A percentile compares a stretch with the other conserved stretches of the same genome.
Evolutionary conservation across 1,284 basidiomycete species (phyloP).

Genomic region (Cryptococcus maquisensis): DNA sequence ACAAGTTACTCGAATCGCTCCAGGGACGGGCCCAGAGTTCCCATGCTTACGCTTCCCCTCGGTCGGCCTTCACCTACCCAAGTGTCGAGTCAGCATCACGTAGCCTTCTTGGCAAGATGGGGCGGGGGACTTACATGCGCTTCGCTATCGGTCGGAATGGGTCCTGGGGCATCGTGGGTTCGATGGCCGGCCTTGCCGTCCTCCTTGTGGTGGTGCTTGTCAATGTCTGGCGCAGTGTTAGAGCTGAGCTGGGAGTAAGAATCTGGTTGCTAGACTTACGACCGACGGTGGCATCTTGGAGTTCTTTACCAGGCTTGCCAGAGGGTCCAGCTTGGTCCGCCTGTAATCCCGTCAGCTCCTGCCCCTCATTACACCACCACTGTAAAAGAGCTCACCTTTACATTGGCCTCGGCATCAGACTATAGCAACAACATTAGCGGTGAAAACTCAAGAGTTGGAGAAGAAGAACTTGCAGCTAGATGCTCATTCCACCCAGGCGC

Average conservation of each 20-base stretch:
- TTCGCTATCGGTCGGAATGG: slow-evolving; percentile 20
- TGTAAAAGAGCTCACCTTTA: slow-evolving; percentile 28
- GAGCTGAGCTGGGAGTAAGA: not conserved
- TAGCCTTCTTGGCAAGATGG: not conserved
- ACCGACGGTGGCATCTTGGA: slow-evolving; percentile 37
- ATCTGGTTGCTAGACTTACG: too few species aligned
- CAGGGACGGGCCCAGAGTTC: slow-evolving; percentile 6
- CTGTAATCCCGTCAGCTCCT: slow-evolving; percentile 10
- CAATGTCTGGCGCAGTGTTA: slow-evolving; percentile 19
- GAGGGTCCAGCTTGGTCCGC: slow-evolving; percentile 31
- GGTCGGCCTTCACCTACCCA: slow-evolving; percentile 24
- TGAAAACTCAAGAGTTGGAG: not conserved
- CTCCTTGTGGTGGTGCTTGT: slow-evolving; percentile 29
- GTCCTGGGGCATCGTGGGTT: not conserved
- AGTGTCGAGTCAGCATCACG: not conserved
- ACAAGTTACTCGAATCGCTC: slow-evolving; percentile 26
- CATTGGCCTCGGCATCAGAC: slow-evolving; percentile 40
- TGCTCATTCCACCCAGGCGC: slow-evolving; percentile 47
- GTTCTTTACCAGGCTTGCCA: slow-evolving; percentile 30
- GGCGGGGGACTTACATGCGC: slow-evolving; percentile 25
- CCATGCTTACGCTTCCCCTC: slow-evolving; percentile 16
- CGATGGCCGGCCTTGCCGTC: not conserved
- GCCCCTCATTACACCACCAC: not conserved
- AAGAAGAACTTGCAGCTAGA: slow-evolving; percentile 36
- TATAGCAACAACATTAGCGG: slow-evolving; percentile 2